Percentiles rank a stretch among this genome's conserved stretches.
Conservation (phyloP, 345 rosid species). For the Heritiera littoralis region DNA sequence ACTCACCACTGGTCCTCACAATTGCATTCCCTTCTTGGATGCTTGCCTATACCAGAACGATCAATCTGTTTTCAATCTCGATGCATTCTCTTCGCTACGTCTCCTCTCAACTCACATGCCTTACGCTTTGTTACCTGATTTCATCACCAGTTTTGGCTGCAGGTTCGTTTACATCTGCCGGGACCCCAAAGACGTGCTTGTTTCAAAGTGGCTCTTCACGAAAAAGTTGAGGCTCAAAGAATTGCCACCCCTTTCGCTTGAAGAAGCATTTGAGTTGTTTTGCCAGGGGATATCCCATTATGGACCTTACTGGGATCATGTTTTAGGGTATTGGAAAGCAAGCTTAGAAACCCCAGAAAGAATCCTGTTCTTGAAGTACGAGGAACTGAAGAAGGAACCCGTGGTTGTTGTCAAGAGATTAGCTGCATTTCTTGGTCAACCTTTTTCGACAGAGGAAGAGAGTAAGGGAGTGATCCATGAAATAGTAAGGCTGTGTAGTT, state of each 20-base stretch:
- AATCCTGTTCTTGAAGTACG: constrained; percentile 19
- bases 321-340: constrained; percentile 17
- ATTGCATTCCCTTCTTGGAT: constrained; percentile 24
- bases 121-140: constrained; percentile 16
- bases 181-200: constrained; percentile 32
- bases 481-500: constrained; percentile 27
- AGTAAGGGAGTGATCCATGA: constrained; percentile 24
- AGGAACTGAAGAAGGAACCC: constrained; percentile 38
- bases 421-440: constrained; percentile 27
- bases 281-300: constrained; percentile 11
- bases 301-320: constrained; percentile 22
- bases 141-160: constrained; percentile 17
- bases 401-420: constrained; percentile 25
- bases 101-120: constrained; percentile 22
- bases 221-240: constrained; percentile 15
- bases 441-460: constrained; percentile 26
- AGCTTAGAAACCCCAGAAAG: constrained; percentile 3
- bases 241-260: constrained; percentile 1
- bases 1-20: constrained; percentile 21
- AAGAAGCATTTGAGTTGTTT: constrained; percentile 16
- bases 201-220: constrained; percentile 31
- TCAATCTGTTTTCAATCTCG: not conserved
- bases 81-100: constrained; percentile 5
- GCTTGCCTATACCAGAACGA: not conserved
- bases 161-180: constrained; percentile 33